Conservation (phyloP, 2,329 filamentous ascomycete species). For the Botrytis tulipae region DNA sequence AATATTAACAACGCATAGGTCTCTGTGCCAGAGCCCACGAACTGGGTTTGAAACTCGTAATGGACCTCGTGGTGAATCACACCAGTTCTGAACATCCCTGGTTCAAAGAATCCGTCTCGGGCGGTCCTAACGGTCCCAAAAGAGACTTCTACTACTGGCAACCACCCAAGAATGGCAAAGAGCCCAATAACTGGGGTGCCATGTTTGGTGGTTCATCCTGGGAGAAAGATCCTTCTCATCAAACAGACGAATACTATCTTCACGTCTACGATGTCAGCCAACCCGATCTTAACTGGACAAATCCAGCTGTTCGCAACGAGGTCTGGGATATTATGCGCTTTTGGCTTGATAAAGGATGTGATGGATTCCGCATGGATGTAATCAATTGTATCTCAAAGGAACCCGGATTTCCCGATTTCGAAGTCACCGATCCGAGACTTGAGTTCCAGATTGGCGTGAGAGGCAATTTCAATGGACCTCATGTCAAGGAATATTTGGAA, state of each 20-base stretch:
- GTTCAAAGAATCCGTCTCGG: conserved; percentile 54
- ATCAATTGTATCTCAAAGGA: conserved; percentile 67
- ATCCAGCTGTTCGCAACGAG: conserved; percentile 60
- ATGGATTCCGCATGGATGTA: conserved; percentile 59
- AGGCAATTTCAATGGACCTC: conserved; percentile 56
- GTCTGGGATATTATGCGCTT: conserved; percentile 70
- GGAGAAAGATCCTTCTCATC: conserved; percentile 48
- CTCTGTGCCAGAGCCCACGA: conserved; percentile 59
- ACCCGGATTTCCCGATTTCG: conserved; percentile 53
- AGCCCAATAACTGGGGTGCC: conserved; percentile 47
- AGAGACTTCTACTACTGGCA: conserved; percentile 68
- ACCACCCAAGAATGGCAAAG: conserved; percentile 37
- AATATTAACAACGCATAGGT: conserved; percentile 9
- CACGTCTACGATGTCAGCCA: conserved; percentile 67
- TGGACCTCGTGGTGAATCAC: conserved; percentile 74
- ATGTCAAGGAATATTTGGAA: conserved; percentile 52
- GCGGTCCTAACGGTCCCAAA: conserved; percentile 47
- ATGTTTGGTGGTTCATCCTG: conserved; percentile 45
- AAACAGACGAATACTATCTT: conserved; percentile 53
- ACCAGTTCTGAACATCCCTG: conserved; percentile 54
- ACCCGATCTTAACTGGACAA: conserved; percentile 78
- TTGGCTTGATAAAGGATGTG: conserved; percentile 65
- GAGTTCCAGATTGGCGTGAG: conserved; percentile 42
- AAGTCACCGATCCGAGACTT: conserved; percentile 40
- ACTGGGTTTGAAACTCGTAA: conserved; percentile 63